Evolutionary conservation across 2,329 filamentous ascomycete genomes (phyloP), one percentile per base, ranked within the genome.

Genomic region (Periconia sp.): DNA sequence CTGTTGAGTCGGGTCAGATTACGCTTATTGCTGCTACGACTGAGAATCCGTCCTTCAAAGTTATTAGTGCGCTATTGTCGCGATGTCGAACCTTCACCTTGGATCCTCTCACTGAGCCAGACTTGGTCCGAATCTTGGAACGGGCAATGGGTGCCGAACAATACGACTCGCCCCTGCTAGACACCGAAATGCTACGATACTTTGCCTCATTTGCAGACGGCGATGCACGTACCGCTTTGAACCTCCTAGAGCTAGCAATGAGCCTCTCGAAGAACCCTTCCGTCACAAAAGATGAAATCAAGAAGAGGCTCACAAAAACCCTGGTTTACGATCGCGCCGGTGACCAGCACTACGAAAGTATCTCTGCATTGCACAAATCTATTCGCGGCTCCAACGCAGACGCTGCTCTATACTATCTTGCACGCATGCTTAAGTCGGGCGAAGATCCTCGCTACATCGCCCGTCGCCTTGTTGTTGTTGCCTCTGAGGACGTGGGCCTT

Each of bases 271-370:
- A 74, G 22, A 79, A 81, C 5, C 76, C 80, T 0, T 76, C 77
- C 8, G 84, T 87, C 51, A 94, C 89, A 0, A 83, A 86, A 50
- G 84, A 87, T 5, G 82, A 84, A 45, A 83, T 99, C 65, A 96
- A 96, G 65, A 77, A 84, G 1, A 82, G 88, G 2, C 78, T 99
- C 8, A 97, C 92, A 2, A 92, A 92, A 65, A 97, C 92, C 0
- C 78, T 97, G 2, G 91, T 97, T 11, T 97, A 97, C 71, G 94
- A 99, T 70, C 85, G 94, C 40, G 89, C 88, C 0, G 92, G 94
- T 38, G 94, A 99, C 70, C 90, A 96, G 67, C 94, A 97, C 73
- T 99, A 97, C 74, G 92, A 99, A 66, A 94, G 89, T 39, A 97
- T 99, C 61, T 95, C 89, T 1, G 94, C 94, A 21, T 94, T 97